Evolutionary conservation across 2,329 filamentous ascomycete species (phyloP).

Genomic region (Zalaria obscura): DNA sequence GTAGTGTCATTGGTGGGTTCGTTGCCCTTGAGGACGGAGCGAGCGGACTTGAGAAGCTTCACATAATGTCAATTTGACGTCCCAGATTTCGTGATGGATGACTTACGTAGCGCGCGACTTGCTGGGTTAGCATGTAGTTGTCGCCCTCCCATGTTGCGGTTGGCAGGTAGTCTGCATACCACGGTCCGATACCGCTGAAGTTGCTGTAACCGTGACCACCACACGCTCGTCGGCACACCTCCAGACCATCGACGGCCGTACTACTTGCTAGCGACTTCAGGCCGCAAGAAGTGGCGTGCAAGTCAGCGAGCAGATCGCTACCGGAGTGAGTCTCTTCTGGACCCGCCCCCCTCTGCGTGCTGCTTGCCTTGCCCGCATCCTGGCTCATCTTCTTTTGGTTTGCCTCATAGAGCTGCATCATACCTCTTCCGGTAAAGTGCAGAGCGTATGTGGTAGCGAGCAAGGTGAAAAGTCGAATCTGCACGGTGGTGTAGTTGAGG

Average conservation of each 20-base stretch:
- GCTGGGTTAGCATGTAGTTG: slow-evolving; percentile 73
- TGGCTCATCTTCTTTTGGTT: slow-evolving; percentile 54
- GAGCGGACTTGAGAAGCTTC: slow-evolving; percentile 59
- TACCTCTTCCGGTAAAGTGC: slow-evolving; percentile 62
- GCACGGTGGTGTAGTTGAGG: slow-evolving; percentile 70
- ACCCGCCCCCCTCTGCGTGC: slow-evolving; percentile 41
- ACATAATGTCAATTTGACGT: background rate
- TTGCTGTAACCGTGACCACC: slow-evolving; percentile 65
- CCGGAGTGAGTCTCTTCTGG: slow-evolving; percentile 54
- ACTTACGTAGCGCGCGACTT: slow-evolving; percentile 56
- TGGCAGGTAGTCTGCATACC: slow-evolving; percentile 64
- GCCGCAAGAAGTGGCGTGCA: slow-evolving; percentile 65
- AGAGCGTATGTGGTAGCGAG: slow-evolving; percentile 64
- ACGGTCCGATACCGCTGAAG: slow-evolving; percentile 62
- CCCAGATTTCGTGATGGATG: background rate
- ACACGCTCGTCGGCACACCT: slow-evolving; percentile 60
- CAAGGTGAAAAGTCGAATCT: slow-evolving; percentile 57
- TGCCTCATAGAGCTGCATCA: slow-evolving; percentile 60
- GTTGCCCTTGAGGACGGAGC: slow-evolving; percentile 51
- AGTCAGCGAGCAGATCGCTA: slow-evolving; percentile 54
- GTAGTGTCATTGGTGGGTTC: slow-evolving; percentile 54
- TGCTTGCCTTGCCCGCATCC: slow-evolving; percentile 26
- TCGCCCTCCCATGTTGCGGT: slow-evolving; percentile 63
- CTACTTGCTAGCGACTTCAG: slow-evolving; percentile 61
- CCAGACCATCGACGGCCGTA: slow-evolving; percentile 59